Evolutionary conservation across 2,329 filamentous ascomycete genomes (phyloP), one percentile per base, ranked within the genome.

Genomic region (Microdochium trichocladiopsis): DNA sequence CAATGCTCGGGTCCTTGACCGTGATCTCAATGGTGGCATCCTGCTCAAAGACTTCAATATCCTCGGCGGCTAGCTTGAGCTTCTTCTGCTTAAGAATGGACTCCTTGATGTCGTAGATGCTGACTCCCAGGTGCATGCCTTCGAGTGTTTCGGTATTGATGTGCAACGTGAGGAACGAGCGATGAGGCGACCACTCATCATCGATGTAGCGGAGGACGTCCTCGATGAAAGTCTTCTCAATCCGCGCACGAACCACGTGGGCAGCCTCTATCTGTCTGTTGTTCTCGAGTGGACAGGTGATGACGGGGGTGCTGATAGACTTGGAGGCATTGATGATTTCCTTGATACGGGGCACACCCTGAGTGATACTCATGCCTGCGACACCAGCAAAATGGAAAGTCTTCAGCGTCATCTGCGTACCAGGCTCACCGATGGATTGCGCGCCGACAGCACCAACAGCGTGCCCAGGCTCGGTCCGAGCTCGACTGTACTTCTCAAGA

Each of bases 311-410:
- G 68, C 88, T 95, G 70, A 99, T 99, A 49, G 78, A 76, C 67
- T 91, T 95, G 9, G 91, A 96, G 5, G 94, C 94, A 72, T 99
- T 99, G 83, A 99, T 99, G 60, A 99, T 99, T 77, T 99, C 94
- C 73, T 99, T 99, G 76, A 99, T 99, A 85, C 94, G 93, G 1
- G 94, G 94, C 6, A 99, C 94, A 88, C 94, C 94, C 66, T 96
- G 90, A 0, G 94, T 99, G 66, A 99, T 96, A 79, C 90, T 96
- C 94, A 99, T 97, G 68, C 93, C 93, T 45, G 94, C 94, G 57
- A 99, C 94, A 88, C 94, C 94, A 66, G 94, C 94, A 76, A 99
- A 99, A 87, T 97, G 94, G 83, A 97, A 97, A 66, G 94, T 97
- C 74, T 97, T 97, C 57, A 99, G 74, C 1, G 94, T 99, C 94